Evolutionary conservation across 768 basidiomycete genomes (phyloP), one percentile per base, ranked within the genome.

Genomic region (Tylopilus felleus): DNA sequence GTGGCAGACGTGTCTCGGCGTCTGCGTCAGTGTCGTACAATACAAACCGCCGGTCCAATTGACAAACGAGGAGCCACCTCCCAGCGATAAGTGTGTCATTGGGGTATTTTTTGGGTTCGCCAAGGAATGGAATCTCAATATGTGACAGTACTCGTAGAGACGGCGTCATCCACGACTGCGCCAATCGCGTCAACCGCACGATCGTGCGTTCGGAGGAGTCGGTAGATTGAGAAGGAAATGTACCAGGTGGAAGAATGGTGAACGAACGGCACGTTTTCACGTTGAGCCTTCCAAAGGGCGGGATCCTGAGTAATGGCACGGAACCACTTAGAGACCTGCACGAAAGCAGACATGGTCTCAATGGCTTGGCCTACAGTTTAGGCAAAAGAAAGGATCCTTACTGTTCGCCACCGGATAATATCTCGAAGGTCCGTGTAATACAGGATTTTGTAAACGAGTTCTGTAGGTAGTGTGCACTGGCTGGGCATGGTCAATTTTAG

Each of bases 31-130:
- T 47, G 21, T 56, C 54, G 6, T 51, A 58, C 33, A 51, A 17
- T 9, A 47, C 46, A 13, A 58, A 27, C 13, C 54, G 36, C 16
- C 12, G 40, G 1, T n/a, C 2, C 3, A 8, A 19, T 39, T 56
- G 49, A 9, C 49, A 47, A 14, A 47, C 19, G 3, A 48, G 7
- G 14, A 58, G 22, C 49, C 57, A 58, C 21, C 48, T 36, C 5
- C 47, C 56, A 36, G 33, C 45, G 2, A 56, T 16, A 3, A 55
- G 22, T 6, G 7, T 14, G n/a, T 5, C 16, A 8, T n/a, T 2
- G 17, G 17, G 33, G 33, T n/a, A 36, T 33, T 2, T 12, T 33
- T 16, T 1, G 12, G 13, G n/a, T 16, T 33, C 33, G n/a, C 36
- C 36, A n/a, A 36, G 7, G 6, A 48, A 38, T 14, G 33, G 21